Evolutionary conservation across 108 stramenopile genomes (phyloP), one percentile per base, ranked within the genome.

Genomic region (Skeletonema costatum): DNA sequence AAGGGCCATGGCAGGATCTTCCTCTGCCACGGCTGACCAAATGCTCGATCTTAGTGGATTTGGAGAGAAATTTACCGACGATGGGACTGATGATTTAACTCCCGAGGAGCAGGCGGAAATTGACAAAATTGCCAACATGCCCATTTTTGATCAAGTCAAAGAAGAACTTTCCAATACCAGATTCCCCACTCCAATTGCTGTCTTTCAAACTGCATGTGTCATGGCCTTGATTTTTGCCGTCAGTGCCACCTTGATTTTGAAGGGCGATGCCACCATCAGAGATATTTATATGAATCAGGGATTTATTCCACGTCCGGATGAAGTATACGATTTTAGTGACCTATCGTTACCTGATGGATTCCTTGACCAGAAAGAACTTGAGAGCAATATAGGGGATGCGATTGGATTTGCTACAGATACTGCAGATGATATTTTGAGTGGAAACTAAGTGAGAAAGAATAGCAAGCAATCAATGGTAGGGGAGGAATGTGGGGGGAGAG

Each of bases 31-130:
- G 17, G n/a, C 82, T 33, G 82, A 69, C 46, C 50, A 60, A 30
- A 78, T 67, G 76, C 68, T 92, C 14, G 90, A 95, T 76, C 56
- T 95, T n/a, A 77, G 75, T 38, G 73, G 90, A 56, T 90, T 93
- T 56, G 81, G 84, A 3, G 81, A 79, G 8, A 76, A 81, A 66
- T 65, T 82, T 60, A 75, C 88, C n/a, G 86, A 86, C 41, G 90
- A 94, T 71, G 88, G 91, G 1, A 89, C 89, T 25, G 85, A 88
- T 25, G 89, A 92, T 62, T 74, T 95, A 71, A 84, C 94, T 19
- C 76, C 88, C 31, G 94, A 95, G 80, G 89, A 95, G 79, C 81
- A 80, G 84, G 76, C 75, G 5, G 86, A 95, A 74, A 90, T 88
- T 33, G 94, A 95, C 70, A 86, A 85, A 19, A 78, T 85, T 58